Conservation (phyloP, 768 basidiomycete genomes). For the Amyloporia xantha region DNA sequence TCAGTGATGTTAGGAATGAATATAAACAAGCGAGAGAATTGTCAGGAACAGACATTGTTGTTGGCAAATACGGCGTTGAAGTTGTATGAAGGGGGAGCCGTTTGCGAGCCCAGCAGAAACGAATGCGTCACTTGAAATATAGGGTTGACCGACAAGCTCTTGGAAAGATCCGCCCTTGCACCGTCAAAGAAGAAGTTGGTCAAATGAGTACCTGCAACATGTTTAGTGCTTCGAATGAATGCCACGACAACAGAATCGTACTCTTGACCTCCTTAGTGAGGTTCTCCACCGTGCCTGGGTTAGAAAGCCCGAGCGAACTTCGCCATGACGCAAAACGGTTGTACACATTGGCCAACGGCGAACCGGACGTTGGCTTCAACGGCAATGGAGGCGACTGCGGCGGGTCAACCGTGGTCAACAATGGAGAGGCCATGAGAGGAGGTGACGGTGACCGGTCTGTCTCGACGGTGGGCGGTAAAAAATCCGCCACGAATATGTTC, state of each 20-base stretch:
- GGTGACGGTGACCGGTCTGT: neutral
- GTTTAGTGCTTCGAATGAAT: neutral
- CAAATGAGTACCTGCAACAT: conserved; percentile 69
- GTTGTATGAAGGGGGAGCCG: conserved; percentile 82
- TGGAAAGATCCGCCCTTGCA: conserved; percentile 91
- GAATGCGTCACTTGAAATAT: conserved; percentile 98
- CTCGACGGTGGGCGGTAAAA: conserved; percentile 1
- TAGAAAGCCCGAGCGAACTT: conserved; percentile 70
- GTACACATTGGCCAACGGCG: conserved; percentile 63
- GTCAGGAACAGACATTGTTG: conserved; percentile 47
- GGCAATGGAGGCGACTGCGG: neutral
- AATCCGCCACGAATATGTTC: neutral
- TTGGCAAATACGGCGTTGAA: conserved; percentile 93
- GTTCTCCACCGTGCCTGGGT: conserved; percentile 92
- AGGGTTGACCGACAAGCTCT: conserved; percentile 88
- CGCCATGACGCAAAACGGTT: conserved; percentile 78
- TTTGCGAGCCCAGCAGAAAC: conserved; percentile 84
- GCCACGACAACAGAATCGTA: conserved; percentile 30
- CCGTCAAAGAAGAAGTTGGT: conserved; percentile 97
- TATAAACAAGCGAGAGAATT: neutral
- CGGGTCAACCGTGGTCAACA: neutral
- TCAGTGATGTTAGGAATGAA: neutral
- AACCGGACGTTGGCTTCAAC: conserved; percentile 5
- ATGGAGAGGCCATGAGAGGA: neutral
- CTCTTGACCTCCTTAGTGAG: conserved; percentile 90